phyloP scores from a whole-genome alignment of 805 yeast genomes.

The Kregervanrija delftensis region DNA sequence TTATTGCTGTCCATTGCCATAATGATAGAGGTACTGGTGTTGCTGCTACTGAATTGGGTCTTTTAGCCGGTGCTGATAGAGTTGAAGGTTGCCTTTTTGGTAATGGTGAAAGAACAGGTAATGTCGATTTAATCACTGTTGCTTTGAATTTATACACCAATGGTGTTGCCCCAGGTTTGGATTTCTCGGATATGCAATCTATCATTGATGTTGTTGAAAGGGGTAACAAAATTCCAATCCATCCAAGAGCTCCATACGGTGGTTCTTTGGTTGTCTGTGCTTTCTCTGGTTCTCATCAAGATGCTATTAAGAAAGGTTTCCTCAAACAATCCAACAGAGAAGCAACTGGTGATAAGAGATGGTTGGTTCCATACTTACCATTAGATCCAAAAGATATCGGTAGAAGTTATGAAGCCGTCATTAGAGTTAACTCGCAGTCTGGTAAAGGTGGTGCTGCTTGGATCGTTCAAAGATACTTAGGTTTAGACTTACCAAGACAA shows the following conservation, averaged over 20 bases:
- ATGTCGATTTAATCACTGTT: constrained; percentile 69
- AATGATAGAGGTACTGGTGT: constrained; percentile 82
- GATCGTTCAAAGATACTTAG: constrained; percentile 65
- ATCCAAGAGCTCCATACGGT: constrained; percentile 73
- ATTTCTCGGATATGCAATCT: constrained; percentile 61
- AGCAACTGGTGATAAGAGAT: constrained; percentile 40
- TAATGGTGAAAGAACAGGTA: constrained; percentile 83
- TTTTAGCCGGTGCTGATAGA: constrained; percentile 80
- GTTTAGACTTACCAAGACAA: constrained; percentile 66
- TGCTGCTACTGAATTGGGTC: constrained; percentile 73
- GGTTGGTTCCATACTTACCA: constrained; percentile 75
- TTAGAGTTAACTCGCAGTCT: constrained; percentile 80
- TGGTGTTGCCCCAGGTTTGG: constrained; percentile 66
- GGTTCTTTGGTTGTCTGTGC: constrained; percentile 77
- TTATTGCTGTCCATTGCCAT: constrained; percentile 68
- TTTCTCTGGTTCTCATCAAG: constrained; percentile 51
- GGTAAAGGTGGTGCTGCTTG: constrained; percentile 88
- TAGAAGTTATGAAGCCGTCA: constrained; percentile 73
- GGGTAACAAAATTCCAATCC: constrained; percentile 71
- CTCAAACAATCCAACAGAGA: constrained; percentile 45
- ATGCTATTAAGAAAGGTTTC: constrained; percentile 32
- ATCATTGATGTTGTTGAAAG: constrained; percentile 65
- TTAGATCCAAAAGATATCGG: constrained; percentile 79
- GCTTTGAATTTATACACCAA: constrained; percentile 75
- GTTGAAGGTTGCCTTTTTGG: constrained; percentile 81